Base-by-base conservation (phyloP, 306 rosid genomes). In the Mimosa pudica region DNA sequence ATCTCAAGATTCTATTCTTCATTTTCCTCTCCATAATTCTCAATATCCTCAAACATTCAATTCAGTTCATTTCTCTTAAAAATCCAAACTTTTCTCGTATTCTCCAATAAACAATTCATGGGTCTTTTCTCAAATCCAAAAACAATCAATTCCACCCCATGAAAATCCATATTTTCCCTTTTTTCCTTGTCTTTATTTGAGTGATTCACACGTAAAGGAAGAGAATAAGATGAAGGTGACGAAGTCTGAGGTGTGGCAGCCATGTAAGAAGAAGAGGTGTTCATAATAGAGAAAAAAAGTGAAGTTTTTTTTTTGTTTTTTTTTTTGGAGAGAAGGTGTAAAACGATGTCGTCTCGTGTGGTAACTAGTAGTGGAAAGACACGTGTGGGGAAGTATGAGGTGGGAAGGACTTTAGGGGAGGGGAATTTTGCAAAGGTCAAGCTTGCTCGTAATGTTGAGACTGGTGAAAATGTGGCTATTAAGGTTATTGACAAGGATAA, bases 201-300 rank as follows among this genome's bases (percentile, higher is more conserved):
- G 30, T 24, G 30, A 24, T 24, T 38, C 42, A 38, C 7, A 35
- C 38, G 17, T 18, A 24, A 78, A 17, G 14, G 45, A 47, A 65
- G 76, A 76, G 54, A 87, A 82, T 52, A 38, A 48, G 52, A 92
- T 92, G 97, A 88, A 87, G 57, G 32, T 88, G 63, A 74, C 83
- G 0, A 92, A 92, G 89, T 88, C 90, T 77, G 90, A 81, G 90
- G 94, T 92, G 5, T 92, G 97, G 97, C 97, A 92, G 61, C 97
- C 97, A 6, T 92, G 97, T 57, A 92, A 92, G 91, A 92, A 89
- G 97, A 92, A 92, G 91, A 75, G 94, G 73, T 80, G 18, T 67
- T 84, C 82, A 79, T 85, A 80, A 69, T 24, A 24, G 30, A 24
- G 30, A 24, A 1, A 24, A 24, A 24, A 24, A 24, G 30, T 24